Base-by-base conservation (phyloP, 805 yeast species). In the Candida chilensis region DNA sequence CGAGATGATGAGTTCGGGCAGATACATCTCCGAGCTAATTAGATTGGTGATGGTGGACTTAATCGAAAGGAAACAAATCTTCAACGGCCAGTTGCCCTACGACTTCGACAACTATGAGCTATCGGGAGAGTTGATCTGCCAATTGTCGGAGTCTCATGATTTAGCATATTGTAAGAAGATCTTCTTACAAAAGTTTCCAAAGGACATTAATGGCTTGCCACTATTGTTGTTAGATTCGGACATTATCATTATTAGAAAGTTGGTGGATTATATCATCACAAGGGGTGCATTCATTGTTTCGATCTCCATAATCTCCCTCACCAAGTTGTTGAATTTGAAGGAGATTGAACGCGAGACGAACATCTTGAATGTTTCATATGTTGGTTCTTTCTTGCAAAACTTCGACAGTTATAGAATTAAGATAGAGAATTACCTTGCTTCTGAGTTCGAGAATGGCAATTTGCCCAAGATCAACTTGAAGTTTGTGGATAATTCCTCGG, bases 11-110 rank as follows among this genome's bases (percentile, higher is more conserved):
- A 60, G 75, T 18, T 54, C 74, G 16, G 79, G 80, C 1, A 50
- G 81, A 36, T 71, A 73, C 45, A 47, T 75, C 24, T 70, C 75
- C 20, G 82, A 74, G 42, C 40, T 72, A 31, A 42, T 69, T 5
- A 50, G 81, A 27, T 43, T 68, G 28, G 60, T 60, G 4, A 28
- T 70, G 24, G 35, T 52, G 12, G 67, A 57, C 27, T 38, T 63
- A 41, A 41, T 52, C 15, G 47, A 44, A 10, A 11, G 20, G 4
- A 26, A 30, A 8, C 36, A 40, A 24, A 5, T 41, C 6, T 40
- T 41, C 28, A 9, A 11, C 18, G 24, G 31, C 12, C 16, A 15
- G 9, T 10, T 13, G 2, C 27, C 28, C 12, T 18, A 24, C 12
- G 22, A 24, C 16, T 15, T 29, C 5, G 26, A 25, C 11, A 28